Evolutionary conservation across 2,329 filamentous ascomycete genomes (phyloP).

Genomic region (Pseudogymnoascus sp.): DNA sequence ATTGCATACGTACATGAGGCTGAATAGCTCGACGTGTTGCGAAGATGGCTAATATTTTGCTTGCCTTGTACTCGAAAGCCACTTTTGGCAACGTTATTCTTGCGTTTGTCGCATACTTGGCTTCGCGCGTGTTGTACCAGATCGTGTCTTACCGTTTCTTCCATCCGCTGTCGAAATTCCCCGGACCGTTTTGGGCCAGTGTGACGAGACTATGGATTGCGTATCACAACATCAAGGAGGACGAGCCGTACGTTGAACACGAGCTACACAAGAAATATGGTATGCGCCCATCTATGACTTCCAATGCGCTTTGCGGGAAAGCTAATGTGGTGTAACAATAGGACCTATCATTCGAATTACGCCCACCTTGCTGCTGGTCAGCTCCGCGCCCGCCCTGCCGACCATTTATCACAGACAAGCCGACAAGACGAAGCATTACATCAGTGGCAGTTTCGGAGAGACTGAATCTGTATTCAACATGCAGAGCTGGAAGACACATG

Average conservation of each 20-base stretch:
- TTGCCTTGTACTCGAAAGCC: neutral
- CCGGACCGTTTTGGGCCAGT: conserved; percentile 47
- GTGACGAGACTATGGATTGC: conserved; percentile 49
- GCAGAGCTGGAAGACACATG: conserved; percentile 44
- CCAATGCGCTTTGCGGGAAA: neutral
- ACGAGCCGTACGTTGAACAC: conserved; percentile 37
- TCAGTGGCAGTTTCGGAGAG: conserved; percentile 50
- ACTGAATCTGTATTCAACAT: conserved; percentile 52
- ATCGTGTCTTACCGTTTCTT: conserved; percentile 45
- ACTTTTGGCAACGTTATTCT: conserved; percentile 13
- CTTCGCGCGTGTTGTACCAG: conserved; percentile 34
- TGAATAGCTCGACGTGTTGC: neutral
- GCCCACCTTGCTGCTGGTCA: conserved; percentile 46
- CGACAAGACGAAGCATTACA: conserved; percentile 52
- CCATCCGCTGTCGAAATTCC: conserved; percentile 45
- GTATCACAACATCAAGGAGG: conserved; percentile 42
- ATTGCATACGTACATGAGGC: neutral
- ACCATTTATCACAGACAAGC: conserved; percentile 49
- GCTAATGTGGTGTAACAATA: conserved; percentile 19
- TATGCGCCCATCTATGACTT: conserved; percentile 20
- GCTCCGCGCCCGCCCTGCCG: conserved; percentile 46
- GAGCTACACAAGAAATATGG: conserved; percentile 43
- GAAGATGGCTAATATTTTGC: neutral
- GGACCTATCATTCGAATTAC: conserved; percentile 47
- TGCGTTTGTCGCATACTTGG: conserved; percentile 9